These are phyloP conservation scores for Rhodotorula mucilaginosa DNA, from an alignment of 1,284 basidiomycete genomes.

Conservation along the genomic window DNA sequence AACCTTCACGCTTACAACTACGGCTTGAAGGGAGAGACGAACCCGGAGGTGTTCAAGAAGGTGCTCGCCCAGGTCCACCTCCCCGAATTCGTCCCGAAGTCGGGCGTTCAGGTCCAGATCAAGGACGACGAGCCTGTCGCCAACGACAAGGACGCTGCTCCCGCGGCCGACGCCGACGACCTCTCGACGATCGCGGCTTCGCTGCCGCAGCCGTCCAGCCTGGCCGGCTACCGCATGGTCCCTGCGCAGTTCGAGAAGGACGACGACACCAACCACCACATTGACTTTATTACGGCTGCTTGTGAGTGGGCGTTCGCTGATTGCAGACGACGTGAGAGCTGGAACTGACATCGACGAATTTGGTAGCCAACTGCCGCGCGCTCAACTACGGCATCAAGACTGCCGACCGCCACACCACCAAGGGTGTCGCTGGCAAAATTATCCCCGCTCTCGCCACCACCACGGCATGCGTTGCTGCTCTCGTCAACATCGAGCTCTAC, in stretches of 20 bases:
- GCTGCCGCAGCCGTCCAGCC: constrained; percentile 79
- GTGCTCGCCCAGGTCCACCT: constrained; percentile 80
- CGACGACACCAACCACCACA: constrained; percentile 96
- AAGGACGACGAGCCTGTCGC: constrained; percentile 81
- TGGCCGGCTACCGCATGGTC: constrained; percentile 89
- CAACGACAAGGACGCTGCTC: constrained; percentile 27
- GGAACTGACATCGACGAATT: background rate
- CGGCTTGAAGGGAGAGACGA: constrained; percentile 85
- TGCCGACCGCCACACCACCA: constrained; percentile 90
- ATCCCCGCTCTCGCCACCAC: constrained; percentile 99
- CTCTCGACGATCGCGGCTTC: constrained; percentile 60
- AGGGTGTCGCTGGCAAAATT: constrained; percentile 97
- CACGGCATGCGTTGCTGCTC: constrained; percentile 71
- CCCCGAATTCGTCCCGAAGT: constrained; percentile 89
- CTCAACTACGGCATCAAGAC: constrained; percentile 88
- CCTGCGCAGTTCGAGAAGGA: constrained; percentile 99
- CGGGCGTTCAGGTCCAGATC: constrained; percentile 90
- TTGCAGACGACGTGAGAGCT: too few species aligned
- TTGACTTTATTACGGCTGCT: constrained; percentile 98
- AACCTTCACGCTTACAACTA: constrained; percentile 99
- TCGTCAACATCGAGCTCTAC: constrained; percentile 96
- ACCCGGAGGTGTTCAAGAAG: constrained; percentile 76
- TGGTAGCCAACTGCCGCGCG: constrained; percentile 80
- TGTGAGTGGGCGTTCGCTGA: constrained; percentile 47
- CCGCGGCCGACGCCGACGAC: constrained; percentile 56